Conservation (phyloP, 345 rosid genomes). For the Gossypium rotundifolium region DNA sequence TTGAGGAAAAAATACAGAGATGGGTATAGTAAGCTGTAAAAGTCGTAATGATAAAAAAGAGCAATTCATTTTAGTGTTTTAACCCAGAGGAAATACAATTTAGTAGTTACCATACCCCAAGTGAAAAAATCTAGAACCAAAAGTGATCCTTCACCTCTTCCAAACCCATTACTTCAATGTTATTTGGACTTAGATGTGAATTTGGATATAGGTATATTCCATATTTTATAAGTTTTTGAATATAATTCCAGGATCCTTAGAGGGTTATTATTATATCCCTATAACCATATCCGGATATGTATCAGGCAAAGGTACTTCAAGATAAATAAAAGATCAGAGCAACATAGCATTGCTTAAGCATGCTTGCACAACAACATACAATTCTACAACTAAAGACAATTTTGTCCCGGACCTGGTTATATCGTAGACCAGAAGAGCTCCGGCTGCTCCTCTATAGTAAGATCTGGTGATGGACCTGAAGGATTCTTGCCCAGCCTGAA, state of each 20-base stretch:
- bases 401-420: slow-evolving; percentile 65
- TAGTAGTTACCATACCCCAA: too few species aligned
- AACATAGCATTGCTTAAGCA: not conserved
- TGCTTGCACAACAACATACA: not conserved
- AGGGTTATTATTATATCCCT: too few species aligned
- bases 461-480: slow-evolving; percentile 97
- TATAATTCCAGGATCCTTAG: too few species aligned
- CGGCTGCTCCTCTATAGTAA: slow-evolving; percentile 98
- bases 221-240: too few species aligned
- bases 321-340: not conserved
- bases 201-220: too few species aligned
- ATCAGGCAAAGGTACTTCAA: not conserved
- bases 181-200: too few species aligned
- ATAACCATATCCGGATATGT: too few species aligned
- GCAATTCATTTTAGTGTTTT: not conserved
- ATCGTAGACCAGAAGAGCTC: slow-evolving; percentile 90
- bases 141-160: not conserved
- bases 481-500: slow-evolving; percentile 94
- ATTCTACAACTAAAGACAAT: not conserved
- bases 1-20: not conserved
- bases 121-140: not conserved
- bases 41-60: not conserved
- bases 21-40: not conserved
- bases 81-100: not conserved
- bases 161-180: too few species aligned